Base-by-base conservation (phyloP, 1,139 yeast species). In the Taphrina confusa region DNA sequence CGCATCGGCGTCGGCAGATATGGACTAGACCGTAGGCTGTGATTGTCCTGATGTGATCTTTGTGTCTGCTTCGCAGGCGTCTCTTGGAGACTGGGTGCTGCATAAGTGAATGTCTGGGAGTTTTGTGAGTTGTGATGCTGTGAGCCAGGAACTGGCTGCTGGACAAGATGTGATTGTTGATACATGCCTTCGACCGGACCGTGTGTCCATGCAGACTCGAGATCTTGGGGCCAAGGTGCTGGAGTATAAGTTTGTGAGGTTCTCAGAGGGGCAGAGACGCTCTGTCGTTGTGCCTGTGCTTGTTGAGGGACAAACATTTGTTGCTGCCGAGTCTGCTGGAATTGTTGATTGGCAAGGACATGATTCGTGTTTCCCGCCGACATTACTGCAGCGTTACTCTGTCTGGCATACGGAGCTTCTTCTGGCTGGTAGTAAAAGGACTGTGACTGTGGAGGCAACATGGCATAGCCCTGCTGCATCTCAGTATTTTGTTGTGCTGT, bases 1-100 rank as follows among this genome's bases (percentile, higher is more conserved):
- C 47, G 34, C 25, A 51, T 14, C 5, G 57, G 57, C 9, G 57
- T 51, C 28, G 57, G 57, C 36, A 51, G 36, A 25, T 37, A 51
- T 9, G 57, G 57, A 27, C 57, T 51, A 16, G 57, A 51, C 20
- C 57, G 52, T 9, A 30, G 18, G 30, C 11, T 28, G 18, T 42
- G 46, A 12, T 45, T 34, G 2, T 47, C 30, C 23, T 47, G 52
- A 8, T 31, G 31, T 14, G 4, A 1, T 1, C 8, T 4, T 18
- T 22, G 39, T 22, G 18, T 47, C 52, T 47, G 52, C 30, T 33
- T 31, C 5, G 52, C 40, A 12, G 52, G 52, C 14, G 52, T 47
- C 12, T 20, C 52, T 4, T 11, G 50, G 1, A 22, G 50, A n/a
- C 22, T 37, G 2, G 25, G 14, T 14, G 34, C 20, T 8, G 28